Evolutionary conservation across 2,329 filamentous ascomycete species (phyloP).

Genomic region (Eutypella sp.): DNA sequence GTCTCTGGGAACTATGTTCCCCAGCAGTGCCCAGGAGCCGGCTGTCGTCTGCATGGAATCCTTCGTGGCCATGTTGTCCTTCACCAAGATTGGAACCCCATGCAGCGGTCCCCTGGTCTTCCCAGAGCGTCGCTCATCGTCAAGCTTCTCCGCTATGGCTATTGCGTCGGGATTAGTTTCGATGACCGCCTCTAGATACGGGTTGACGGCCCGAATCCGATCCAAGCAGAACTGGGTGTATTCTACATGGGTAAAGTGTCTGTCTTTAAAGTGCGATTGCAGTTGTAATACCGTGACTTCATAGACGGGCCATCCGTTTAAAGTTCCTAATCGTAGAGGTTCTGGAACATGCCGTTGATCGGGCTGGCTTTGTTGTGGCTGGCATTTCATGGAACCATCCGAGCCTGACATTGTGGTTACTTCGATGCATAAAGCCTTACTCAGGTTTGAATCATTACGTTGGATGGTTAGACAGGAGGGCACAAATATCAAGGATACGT

Average conservation of each 20-base stretch:
- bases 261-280: background rate
- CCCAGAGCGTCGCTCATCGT: constrained; percentile 21
- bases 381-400: background rate
- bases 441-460: no score
- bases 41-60: constrained; percentile 59
- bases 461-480: no score
- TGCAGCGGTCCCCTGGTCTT: constrained; percentile 44
- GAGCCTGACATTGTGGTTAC: background rate
- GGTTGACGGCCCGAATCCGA: constrained; percentile 16
- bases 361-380: background rate
- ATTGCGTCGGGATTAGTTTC: constrained; percentile 35
- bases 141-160: constrained; percentile 30
- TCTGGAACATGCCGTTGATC: background rate
- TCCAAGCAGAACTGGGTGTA: background rate
- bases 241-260: background rate
- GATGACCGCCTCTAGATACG: constrained; percentile 30
- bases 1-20: constrained; percentile 52
- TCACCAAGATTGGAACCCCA: constrained; percentile 61
- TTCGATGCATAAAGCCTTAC: no score
- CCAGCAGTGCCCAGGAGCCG: constrained; percentile 59
- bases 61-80: constrained; percentile 61
- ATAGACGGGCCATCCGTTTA: background rate
- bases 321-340: background rate
- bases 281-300: background rate
- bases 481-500: no score